These are phyloP conservation scores for Penicillium nordicum DNA, from an alignment of 2,329 filamentous ascomycete genomes.

Conservation along the genomic window DNA sequence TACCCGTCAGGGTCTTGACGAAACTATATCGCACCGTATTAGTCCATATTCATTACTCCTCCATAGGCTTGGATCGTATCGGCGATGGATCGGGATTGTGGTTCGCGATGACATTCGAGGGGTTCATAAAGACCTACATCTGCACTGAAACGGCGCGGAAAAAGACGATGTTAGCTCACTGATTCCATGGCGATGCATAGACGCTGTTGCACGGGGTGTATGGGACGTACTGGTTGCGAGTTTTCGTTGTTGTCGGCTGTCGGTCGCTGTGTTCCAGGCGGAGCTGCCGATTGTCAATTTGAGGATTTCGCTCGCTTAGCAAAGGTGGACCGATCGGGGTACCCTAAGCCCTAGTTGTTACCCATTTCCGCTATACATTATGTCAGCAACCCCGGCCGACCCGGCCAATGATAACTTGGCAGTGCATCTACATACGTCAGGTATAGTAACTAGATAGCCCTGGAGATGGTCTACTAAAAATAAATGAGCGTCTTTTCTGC, in stretches of 20 bases:
- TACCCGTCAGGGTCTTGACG: constrained; percentile 99
- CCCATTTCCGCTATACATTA: constrained; percentile 16
- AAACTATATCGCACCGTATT: constrained; percentile 61
- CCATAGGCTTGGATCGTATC: constrained; percentile 17
- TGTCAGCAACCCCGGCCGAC: constrained; percentile 9
- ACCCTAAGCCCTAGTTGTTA: constrained; percentile 42
- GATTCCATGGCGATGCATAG: constrained; percentile 14
- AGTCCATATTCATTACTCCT: constrained; percentile 19
- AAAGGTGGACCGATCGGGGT: constrained; percentile 33
- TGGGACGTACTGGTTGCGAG: constrained; percentile 47
- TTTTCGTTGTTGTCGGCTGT: constrained; percentile 44
- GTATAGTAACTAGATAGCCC: background rate
- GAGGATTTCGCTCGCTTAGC: constrained; percentile 44
- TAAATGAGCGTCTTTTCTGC: background rate
- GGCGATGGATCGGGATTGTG: constrained; percentile 18
- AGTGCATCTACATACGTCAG: background rate
- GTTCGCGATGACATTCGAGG: constrained; percentile 26
- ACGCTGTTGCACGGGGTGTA: constrained; percentile 12
- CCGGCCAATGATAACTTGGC: background rate
- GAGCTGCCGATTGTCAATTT: constrained; percentile 38
- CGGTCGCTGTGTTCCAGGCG: constrained; percentile 40
- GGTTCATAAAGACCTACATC: constrained; percentile 65
- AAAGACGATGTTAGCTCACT: constrained; percentile 48
- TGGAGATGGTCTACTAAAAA: background rate
- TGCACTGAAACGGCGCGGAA: constrained; percentile 62